These are phyloP conservation scores for Recurvomyces mirabilis DNA, from an alignment of 495 filamentous ascomycete species.

Conservation along the genomic window DNA sequence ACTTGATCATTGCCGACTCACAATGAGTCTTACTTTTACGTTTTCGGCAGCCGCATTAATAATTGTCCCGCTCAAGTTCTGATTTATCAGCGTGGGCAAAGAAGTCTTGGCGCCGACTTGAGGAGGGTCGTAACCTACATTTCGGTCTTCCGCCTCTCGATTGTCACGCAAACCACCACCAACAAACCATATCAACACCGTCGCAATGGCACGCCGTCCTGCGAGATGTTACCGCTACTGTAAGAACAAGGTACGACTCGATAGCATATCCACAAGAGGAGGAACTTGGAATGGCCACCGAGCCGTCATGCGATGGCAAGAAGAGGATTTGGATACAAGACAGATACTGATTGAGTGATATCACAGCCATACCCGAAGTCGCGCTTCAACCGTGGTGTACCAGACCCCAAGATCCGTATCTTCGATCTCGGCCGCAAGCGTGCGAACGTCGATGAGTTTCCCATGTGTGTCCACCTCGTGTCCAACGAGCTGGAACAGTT, in stretches of 20 bases:
- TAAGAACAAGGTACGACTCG: constrained; percentile 92
- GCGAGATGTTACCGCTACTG: constrained; percentile 99
- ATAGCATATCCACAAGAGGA: constrained; percentile 7
- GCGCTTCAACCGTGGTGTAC: constrained; percentile 99
- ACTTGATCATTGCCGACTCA: no score
- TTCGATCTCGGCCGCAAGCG: constrained; percentile 99
- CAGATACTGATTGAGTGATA: constrained; percentile 21
- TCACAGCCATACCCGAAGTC: constrained; percentile 94
- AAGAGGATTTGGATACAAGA: constrained; percentile 14
- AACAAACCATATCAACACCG: constrained; percentile 11
- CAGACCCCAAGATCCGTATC: constrained; percentile 98
- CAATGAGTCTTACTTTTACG: no score
- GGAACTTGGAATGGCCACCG: no score
- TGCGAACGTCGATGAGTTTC: constrained; percentile 96
- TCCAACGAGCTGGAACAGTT: constrained; percentile 99
- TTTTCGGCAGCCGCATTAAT: no score
- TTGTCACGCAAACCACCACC: constrained; percentile 10
- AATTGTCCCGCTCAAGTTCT: no score
- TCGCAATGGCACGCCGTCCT: constrained; percentile 93
- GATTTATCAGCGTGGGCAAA: no score
- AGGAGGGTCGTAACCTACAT: no score
- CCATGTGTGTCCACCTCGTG: constrained; percentile 92
- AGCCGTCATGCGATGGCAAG: no score
- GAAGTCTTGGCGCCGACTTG: no score
- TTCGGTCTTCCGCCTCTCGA: no score